These are phyloP conservation scores for Phytopythium litorale DNA, from an alignment of 352 stramenopile genomes.

Conservation along the genomic window DNA sequence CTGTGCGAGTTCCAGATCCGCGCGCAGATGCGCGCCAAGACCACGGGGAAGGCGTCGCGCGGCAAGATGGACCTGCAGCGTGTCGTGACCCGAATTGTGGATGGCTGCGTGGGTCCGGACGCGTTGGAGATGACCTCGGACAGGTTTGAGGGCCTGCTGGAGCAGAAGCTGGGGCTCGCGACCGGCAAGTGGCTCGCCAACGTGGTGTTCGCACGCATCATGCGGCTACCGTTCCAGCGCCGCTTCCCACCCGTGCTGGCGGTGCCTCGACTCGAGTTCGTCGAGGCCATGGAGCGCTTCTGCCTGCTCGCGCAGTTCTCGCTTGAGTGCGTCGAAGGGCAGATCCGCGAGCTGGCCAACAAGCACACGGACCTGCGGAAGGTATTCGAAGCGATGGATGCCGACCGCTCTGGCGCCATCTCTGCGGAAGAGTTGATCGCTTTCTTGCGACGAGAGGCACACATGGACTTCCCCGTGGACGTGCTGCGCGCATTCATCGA, in stretches of 20 bases:
- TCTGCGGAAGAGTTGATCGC: constrained; percentile 23
- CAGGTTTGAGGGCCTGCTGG: constrained; percentile 21
- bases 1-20: constrained; percentile 49
- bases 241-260: constrained; percentile 11
- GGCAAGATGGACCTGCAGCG: constrained; percentile 29
- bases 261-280: constrained; percentile 9
- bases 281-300: constrained; percentile 26
- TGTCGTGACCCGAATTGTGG: constrained; percentile 14
- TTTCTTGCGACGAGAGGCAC: constrained; percentile 25
- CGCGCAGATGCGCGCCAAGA: constrained; percentile 15
- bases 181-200: constrained; percentile 17
- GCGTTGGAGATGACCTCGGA: constrained; percentile 12
- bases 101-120: constrained; percentile 9
- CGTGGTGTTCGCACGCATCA: constrained; percentile 31
- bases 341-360: constrained; percentile 25
- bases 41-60: constrained; percentile 12
- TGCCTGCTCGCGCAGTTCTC: constrained; percentile 25
- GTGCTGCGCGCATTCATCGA: constrained; percentile 36
- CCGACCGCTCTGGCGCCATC: constrained; percentile 31
- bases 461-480: constrained; percentile 24
- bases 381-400: constrained; percentile 28
- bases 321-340: constrained; percentile 34
- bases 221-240: constrained; percentile 13
- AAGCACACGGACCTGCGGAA: constrained; percentile 21
- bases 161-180: constrained; percentile 32